Base-by-base conservation (phyloP, 208 protist species). In the Leishmania tropica region DNA sequence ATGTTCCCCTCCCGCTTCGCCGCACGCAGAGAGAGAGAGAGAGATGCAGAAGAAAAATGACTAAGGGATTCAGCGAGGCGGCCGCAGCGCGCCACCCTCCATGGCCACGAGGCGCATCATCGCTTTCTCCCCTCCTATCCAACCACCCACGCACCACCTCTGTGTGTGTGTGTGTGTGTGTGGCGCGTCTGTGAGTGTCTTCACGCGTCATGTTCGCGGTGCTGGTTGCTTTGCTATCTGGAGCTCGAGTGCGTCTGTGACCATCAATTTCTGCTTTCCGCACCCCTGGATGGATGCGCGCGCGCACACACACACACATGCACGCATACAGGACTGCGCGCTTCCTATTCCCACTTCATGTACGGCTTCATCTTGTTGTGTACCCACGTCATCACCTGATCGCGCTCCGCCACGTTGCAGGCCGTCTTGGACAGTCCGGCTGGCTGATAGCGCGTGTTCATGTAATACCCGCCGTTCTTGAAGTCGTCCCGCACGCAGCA, bases 391-490 rank as follows among this genome's bases (percentile, higher is more conserved):
- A 96, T 91, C 79, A 96, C 88, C 76, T 87, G 85, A 37, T 91
- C 80, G 15, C 94, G 85, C 78, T 95, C 91, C 28, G 74, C 17
- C 54, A 91, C 86, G 72, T 68, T 88, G 76, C 92, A 97, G 13
- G 92, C 94, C 8, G 91, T 81, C 76, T 88, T 84, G 76, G 92
- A 94, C 45, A 96, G 90, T 10, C 92, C 91, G 31, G 82, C 81
- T 0, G 94, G 94, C 64, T 81, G 84, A 75, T 94, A 93, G 15
- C 81, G 67, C 48, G 85, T 88, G 70, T 96, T 93, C 87, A 93
- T 89, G 84, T 97, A 97, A 85, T 95, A 97, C 2, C 94, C 94
- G 53, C 94, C 94, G 80, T 94, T 96, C 76, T 86, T 83, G 45
- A 97, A 76, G 47, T 95, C 91, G 24, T 95, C 90, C 24, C 94